Conservation (phyloP, 148 eudicot genomes). For the Camellia lanceoleosa region DNA sequence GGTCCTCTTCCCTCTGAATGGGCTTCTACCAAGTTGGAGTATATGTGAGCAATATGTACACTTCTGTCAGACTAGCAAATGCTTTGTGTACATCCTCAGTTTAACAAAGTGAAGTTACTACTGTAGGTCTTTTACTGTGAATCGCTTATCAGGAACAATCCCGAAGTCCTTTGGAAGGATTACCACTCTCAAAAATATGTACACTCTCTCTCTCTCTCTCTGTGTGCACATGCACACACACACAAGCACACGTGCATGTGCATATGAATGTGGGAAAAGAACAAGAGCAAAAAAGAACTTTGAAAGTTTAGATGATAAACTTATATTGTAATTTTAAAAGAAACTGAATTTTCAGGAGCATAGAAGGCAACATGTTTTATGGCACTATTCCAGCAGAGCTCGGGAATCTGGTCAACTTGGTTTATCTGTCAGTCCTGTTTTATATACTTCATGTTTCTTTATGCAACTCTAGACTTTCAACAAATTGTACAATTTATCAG, state of each 20-base stretch:
- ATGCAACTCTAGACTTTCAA: neutral
- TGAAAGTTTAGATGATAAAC: neutral
- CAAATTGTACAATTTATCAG: too few relatives aligned
- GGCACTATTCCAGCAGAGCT: conserved; percentile 52
- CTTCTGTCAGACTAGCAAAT: neutral
- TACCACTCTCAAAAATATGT: conserved; percentile 39
- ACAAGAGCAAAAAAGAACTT: neutral
- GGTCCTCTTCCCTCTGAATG: conserved; percentile 54
- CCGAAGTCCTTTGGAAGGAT: conserved; percentile 48
- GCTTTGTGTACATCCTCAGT: too few relatives aligned
- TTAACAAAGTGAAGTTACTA: neutral
- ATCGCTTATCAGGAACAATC: conserved; percentile 55
- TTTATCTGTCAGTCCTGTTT: conserved; percentile 14
- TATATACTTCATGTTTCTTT: too few relatives aligned
- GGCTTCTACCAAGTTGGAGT: conserved; percentile 36
- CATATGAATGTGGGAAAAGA: too few relatives aligned
- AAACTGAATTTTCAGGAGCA: conserved; percentile 31
- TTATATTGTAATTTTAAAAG: neutral
- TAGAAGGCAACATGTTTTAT: conserved; percentile 40
- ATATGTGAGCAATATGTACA: conserved; percentile 18
- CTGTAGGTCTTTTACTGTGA: conserved; percentile 34
- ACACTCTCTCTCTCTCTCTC: conserved; percentile 11
- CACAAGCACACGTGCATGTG: neutral
- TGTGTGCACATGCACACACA: neutral
- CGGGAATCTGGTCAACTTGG: conserved; percentile 40